phyloP scores from a whole-genome alignment of 768 basidiomycete genomes.

The Leccinum imitatum region DNA sequence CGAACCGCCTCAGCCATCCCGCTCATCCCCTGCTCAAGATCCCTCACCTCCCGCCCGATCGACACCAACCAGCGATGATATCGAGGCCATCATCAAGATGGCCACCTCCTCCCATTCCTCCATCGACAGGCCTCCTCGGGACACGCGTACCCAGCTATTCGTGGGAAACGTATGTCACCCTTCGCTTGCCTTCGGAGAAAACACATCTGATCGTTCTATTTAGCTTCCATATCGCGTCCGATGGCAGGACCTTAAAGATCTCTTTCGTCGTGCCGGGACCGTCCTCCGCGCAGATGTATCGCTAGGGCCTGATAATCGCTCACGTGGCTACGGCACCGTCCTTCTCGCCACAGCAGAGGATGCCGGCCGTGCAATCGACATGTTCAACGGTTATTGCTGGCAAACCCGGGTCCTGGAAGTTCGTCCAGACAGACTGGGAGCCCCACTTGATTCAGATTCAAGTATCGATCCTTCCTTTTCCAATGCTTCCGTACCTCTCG shows the following conservation, averaged over 20 bases:
- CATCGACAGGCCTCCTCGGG: constrained; percentile 56
- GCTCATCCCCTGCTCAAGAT: constrained; percentile 8
- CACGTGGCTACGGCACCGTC: constrained; percentile 92
- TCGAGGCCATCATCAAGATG: constrained; percentile 88
- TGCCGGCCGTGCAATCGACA: constrained; percentile 90
- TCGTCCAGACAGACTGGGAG: constrained; percentile 73
- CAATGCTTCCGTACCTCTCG: constrained; percentile 18
- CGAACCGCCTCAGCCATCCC: background rate
- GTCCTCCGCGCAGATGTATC: constrained; percentile 78
- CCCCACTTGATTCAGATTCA: constrained; percentile 26
- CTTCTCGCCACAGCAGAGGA: constrained; percentile 93
- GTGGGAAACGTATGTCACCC: constrained; percentile 81
- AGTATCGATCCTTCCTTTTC: constrained; percentile 14
- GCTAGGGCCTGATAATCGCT: constrained; percentile 85
- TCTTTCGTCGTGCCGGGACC: constrained; percentile 93
- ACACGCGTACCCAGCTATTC: constrained; percentile 94
- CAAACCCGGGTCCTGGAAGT: constrained; percentile 92
- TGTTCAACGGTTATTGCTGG: constrained; percentile 98
- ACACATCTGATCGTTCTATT: background rate
- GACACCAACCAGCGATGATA: constrained; percentile 72
- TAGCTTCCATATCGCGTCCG: constrained; percentile 95
- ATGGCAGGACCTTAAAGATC: constrained; percentile 99
- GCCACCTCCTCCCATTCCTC: constrained; percentile 74
- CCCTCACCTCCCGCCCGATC: constrained; percentile 12
- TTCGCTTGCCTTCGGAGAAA: background rate